Conservation (phyloP, 768 basidiomycete genomes). For the Cantharellus cinnabarinus region DNA sequence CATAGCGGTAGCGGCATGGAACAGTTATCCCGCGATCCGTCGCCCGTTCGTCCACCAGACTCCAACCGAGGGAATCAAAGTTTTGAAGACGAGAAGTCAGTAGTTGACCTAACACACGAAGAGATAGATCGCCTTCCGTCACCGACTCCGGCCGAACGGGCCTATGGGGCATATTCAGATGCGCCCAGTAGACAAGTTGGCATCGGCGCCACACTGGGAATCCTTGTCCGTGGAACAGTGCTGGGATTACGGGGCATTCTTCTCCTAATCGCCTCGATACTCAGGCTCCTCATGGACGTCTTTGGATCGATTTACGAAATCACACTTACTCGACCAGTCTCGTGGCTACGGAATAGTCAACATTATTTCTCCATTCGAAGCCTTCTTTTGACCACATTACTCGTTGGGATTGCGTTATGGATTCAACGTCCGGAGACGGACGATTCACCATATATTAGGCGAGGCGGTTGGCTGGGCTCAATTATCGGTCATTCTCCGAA, state of each 20-base stretch:
- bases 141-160: conserved; percentile 11
- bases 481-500: background rate
- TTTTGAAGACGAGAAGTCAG: background rate
- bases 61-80: no score
- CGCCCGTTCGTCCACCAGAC: background rate
- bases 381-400: background rate
- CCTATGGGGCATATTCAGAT: background rate
- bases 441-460: no score
- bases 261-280: no score
- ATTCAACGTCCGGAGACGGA: background rate
- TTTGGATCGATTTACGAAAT: background rate
- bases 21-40: background rate
- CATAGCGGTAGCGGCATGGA: background rate
- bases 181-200: no score
- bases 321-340: background rate
- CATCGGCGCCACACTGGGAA: background rate
- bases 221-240: background rate
- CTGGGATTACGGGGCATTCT: no score
- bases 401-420: background rate
- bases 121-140: conserved; percentile 19
- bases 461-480: background rate
- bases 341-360: background rate
- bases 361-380: background rate
- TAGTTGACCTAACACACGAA: background rate
- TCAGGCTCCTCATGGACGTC: background rate